Conservation (phyloP, 2,329 filamentous ascomycete species). For the Fusarium goolgardi region DNA sequence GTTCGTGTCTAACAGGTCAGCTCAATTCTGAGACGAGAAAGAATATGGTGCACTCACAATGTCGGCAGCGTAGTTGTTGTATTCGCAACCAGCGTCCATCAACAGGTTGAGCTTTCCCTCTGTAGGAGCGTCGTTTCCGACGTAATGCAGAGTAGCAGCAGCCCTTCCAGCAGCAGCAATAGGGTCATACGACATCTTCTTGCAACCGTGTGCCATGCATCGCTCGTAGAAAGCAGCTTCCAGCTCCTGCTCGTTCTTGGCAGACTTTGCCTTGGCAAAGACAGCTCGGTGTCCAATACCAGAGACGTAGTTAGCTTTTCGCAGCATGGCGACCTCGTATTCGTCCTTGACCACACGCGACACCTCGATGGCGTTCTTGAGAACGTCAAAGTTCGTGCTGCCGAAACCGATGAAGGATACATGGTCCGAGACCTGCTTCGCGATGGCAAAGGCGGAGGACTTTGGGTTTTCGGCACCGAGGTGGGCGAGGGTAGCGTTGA, state of each 20-base stretch:
- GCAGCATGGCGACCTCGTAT: conserved; percentile 78
- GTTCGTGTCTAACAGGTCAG: conserved; percentile 74
- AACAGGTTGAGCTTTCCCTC: conserved; percentile 80
- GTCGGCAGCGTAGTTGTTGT: conserved; percentile 76
- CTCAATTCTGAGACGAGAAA: background rate
- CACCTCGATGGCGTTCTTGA: conserved; percentile 74
- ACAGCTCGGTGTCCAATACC: conserved; percentile 74
- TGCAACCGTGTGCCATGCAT: conserved; percentile 79
- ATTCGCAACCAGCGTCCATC: conserved; percentile 85
- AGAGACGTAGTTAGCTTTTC: conserved; percentile 77
- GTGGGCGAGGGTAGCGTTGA: conserved; percentile 77
- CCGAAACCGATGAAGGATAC: conserved; percentile 78
- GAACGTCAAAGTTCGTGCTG: conserved; percentile 66
- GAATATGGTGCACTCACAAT: conserved; percentile 59
- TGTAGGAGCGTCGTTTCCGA: conserved; percentile 79
- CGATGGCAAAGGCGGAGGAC: conserved; percentile 77
- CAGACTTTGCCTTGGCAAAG: conserved; percentile 69
- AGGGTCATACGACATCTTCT: conserved; percentile 86
- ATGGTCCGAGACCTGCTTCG: conserved; percentile 77
- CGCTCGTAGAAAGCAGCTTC: conserved; percentile 82
- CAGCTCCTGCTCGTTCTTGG: conserved; percentile 83
- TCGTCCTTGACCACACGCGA: conserved; percentile 78
- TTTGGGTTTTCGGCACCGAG: conserved; percentile 55
- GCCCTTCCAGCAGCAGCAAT: conserved; percentile 86
- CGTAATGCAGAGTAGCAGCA: conserved; percentile 89